These are phyloP conservation scores for Pythium utonaiense DNA, from an alignment of 352 stramenopile species.

Conservation along the genomic window DNA sequence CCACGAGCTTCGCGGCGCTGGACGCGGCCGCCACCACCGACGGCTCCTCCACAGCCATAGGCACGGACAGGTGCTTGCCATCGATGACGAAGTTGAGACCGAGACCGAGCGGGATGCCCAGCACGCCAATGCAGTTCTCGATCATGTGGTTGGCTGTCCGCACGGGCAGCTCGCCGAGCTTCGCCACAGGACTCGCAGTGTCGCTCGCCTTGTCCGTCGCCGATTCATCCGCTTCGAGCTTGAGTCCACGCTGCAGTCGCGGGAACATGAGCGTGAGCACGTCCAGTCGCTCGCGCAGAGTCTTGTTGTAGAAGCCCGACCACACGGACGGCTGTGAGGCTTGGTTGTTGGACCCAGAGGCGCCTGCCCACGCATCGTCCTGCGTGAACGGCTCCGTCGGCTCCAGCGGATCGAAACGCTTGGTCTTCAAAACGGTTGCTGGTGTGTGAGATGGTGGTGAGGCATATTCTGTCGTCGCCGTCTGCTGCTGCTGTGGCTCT, in stretches of 20 bases:
- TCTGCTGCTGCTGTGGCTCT: neutral
- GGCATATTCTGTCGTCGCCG: constrained; percentile 2
- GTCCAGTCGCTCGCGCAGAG: constrained; percentile 73
- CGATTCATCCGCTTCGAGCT: constrained; percentile 19
- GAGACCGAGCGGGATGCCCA: constrained; percentile 81
- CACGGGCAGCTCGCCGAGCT: constrained; percentile 69
- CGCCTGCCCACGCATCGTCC: constrained; percentile 9
- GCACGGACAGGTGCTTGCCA: constrained; percentile 68
- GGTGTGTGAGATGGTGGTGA: no score
- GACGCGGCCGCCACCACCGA: constrained; percentile 83
- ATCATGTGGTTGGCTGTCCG: constrained; percentile 87
- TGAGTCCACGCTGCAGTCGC: constrained; percentile 40
- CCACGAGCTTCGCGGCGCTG: constrained; percentile 80
- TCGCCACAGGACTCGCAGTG: constrained; percentile 23
- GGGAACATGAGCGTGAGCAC: constrained; percentile 86
- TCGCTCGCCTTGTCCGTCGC: constrained; percentile 8
- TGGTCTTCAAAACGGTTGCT: constrained; percentile 9
- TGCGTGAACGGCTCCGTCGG: constrained; percentile 36
- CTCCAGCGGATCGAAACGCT: constrained; percentile 49
- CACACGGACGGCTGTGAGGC: constrained; percentile 71
- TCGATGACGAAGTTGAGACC: constrained; percentile 87
- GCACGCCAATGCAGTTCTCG: constrained; percentile 86
- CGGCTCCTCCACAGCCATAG: constrained; percentile 84
- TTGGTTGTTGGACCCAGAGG: neutral
- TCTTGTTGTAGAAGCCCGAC: constrained; percentile 90